Evolutionary conservation across 2,329 filamentous ascomycete species (phyloP).

Genomic region (Claviceps sorghi): DNA sequence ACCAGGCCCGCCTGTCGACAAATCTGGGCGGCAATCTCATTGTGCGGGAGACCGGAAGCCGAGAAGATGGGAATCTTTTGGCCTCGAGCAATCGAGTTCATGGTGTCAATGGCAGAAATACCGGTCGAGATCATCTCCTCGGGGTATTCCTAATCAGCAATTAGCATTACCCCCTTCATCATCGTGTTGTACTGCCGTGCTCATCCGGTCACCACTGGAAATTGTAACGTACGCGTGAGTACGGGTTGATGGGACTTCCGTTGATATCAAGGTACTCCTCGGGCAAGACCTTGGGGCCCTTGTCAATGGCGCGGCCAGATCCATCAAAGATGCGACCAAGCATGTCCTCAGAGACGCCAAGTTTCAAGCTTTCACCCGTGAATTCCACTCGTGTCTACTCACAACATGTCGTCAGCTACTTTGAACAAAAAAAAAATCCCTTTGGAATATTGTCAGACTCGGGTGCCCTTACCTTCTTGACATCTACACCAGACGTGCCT

Average conservation of each 20-base stretch:
- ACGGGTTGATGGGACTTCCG: conserved; percentile 96
- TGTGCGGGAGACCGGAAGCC: conserved; percentile 92
- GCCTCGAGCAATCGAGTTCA: conserved; percentile 95
- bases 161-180: conserved; percentile 7
- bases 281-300: conserved; percentile 92
- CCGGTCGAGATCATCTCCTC: conserved; percentile 99
- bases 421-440: too few species aligned
- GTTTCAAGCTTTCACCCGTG: conserved; percentile 90
- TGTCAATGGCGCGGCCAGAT: conserved; percentile 94
- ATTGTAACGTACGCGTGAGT: conserved; percentile 56
- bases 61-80: conserved; percentile 99
- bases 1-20: conserved; percentile 94
- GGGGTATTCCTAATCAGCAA: conserved; percentile 62
- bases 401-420: conserved; percentile 12
- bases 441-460: neutral
- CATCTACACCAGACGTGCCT: conserved; percentile 91
- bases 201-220: too few species aligned
- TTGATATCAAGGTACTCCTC: conserved; percentile 99
- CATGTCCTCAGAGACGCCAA: conserved; percentile 99
- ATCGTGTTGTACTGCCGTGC: too few species aligned
- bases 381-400: conserved; percentile 88
- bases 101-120: conserved; percentile 97
- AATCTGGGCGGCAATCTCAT: conserved; percentile 98
- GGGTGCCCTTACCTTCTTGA: conserved; percentile 67
- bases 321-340: conserved; percentile 97